These are phyloP conservation scores for Penicillium sclerotigenum DNA, from an alignment of 2,329 filamentous ascomycete species.

Conservation along the genomic window DNA sequence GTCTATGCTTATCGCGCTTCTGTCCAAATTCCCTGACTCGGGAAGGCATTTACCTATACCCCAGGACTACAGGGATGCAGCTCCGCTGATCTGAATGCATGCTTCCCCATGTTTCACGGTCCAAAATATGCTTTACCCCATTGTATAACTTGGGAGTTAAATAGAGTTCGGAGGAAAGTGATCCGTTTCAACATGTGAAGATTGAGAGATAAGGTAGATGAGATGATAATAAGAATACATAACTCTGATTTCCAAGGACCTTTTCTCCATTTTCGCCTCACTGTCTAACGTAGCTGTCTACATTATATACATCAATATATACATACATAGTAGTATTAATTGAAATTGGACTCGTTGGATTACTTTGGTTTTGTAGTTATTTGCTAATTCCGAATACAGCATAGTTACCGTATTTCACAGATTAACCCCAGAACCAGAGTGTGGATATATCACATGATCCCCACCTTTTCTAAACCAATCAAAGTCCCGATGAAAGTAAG, in stretches of 20 bases:
- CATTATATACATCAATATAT: no score
- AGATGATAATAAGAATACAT: constrained; percentile 24
- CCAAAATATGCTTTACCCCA: neutral
- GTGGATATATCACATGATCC: constrained; percentile 27
- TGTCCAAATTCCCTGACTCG: neutral
- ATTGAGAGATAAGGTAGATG: constrained; percentile 9
- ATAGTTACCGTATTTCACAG: neutral
- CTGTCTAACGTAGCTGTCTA: no score
- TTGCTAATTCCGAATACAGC: no score
- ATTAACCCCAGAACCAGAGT: neutral
- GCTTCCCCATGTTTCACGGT: neutral
- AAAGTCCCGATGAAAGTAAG: constrained; percentile 9
- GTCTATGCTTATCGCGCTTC: constrained; percentile 28
- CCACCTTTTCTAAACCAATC: constrained; percentile 14
- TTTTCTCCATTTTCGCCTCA: constrained; percentile 18
- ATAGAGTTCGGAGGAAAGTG: constrained; percentile 1
- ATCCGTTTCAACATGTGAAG: constrained; percentile 14
- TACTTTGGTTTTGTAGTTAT: no score
- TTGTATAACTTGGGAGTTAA: neutral
- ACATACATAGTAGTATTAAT: no score
- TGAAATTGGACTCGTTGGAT: no score
- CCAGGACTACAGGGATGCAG: neutral
- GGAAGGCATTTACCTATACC: neutral
- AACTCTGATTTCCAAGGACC: constrained; percentile 9
- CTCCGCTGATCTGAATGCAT: neutral